A percentile compares a stretch with the other conserved stretches of the same genome.
Evolutionary conservation across 1,284 basidiomycete species (phyloP).

Genomic region (Malassezia arunalokei): DNA sequence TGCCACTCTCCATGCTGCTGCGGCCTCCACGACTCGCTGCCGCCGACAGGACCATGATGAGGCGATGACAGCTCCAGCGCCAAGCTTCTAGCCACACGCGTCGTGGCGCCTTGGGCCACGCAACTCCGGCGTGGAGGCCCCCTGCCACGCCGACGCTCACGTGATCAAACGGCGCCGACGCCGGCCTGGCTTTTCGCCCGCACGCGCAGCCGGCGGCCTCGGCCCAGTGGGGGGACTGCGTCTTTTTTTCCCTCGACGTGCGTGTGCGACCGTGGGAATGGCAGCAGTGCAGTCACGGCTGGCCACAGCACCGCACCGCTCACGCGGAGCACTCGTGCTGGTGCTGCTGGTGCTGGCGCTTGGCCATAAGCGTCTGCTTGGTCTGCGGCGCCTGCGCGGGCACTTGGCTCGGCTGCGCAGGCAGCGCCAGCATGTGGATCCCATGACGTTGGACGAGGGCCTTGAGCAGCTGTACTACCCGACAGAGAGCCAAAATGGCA

Average conservation of each 20-base stretch:
- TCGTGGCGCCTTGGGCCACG: too few species aligned
- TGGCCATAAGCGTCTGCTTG: constrained; percentile 4
- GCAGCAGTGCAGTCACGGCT: constrained; percentile 12
- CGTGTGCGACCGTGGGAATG: neutral
- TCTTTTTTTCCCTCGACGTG: too few species aligned
- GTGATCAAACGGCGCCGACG: too few species aligned
- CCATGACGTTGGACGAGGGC: constrained; percentile 19
- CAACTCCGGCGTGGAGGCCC: too few species aligned
- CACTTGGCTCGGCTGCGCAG: neutral
- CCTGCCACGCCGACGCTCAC: too few species aligned
- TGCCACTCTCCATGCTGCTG: neutral
- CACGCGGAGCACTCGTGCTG: constrained; percentile 1
- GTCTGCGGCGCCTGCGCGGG: neutral
- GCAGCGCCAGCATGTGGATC: neutral
- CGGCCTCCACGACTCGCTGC: too few species aligned
- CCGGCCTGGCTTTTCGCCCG: too few species aligned
- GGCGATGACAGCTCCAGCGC: too few species aligned
- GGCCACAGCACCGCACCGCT: neutral
- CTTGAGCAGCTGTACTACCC: constrained; percentile 37
- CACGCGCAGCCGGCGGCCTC: too few species aligned
- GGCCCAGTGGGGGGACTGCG: too few species aligned
- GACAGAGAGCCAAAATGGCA: constrained; percentile 21
- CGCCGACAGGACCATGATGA: too few species aligned
- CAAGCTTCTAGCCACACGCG: too few species aligned
- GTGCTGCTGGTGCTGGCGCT: constrained; percentile 5